These are phyloP conservation scores for Ophiocordyceps camponoti-leonardi DNA, from an alignment of 2,329 filamentous ascomycete genomes.

Conservation along the genomic window DNA sequence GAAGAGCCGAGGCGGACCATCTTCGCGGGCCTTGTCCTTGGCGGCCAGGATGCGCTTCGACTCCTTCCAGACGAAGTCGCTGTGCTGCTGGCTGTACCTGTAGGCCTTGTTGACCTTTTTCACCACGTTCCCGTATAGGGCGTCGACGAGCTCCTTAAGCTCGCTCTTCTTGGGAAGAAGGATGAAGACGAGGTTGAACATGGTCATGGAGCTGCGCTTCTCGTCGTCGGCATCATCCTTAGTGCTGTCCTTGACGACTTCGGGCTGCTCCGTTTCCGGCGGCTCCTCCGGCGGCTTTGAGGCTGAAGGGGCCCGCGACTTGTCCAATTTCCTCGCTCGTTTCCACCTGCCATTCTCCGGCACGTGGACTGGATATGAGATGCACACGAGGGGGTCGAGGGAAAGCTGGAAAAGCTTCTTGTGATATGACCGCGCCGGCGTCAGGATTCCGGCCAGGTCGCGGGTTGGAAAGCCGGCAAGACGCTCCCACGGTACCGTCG, in stretches of 20 bases:
- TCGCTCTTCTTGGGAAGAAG: conserved; percentile 66
- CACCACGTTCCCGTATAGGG: conserved; percentile 69
- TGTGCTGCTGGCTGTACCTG: conserved; percentile 81
- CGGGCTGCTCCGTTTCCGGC: conserved; percentile 12
- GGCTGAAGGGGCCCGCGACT: conserved; percentile 16
- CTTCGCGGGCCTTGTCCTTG: conserved; percentile 68
- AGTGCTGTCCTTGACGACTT: conserved; percentile 12
- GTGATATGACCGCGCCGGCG: conserved; percentile 58
- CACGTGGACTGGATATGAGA: conserved; percentile 73
- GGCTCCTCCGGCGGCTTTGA: conserved; percentile 16
- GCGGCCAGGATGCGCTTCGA: conserved; percentile 65
- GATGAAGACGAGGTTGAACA: conserved; percentile 96
- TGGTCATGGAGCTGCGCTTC: conserved; percentile 63
- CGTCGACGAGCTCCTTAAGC: conserved; percentile 56
- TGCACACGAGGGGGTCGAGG: conserved; percentile 61
- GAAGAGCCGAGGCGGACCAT: conserved; percentile 22
- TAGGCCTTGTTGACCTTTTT: conserved; percentile 86
- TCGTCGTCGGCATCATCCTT: conserved; percentile 37
- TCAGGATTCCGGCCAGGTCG: conserved; percentile 65
- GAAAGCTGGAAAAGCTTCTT: conserved; percentile 71
- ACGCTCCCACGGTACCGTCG: conserved; percentile 51
- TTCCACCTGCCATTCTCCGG: conserved; percentile 67
- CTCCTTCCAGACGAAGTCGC: conserved; percentile 83
- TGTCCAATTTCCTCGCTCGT: conserved; percentile 37
- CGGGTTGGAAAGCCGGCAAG: conserved; percentile 59